Base-by-base conservation (phyloP, 2,329 filamentous ascomycete genomes). In the Penicillium sp. region DNA sequence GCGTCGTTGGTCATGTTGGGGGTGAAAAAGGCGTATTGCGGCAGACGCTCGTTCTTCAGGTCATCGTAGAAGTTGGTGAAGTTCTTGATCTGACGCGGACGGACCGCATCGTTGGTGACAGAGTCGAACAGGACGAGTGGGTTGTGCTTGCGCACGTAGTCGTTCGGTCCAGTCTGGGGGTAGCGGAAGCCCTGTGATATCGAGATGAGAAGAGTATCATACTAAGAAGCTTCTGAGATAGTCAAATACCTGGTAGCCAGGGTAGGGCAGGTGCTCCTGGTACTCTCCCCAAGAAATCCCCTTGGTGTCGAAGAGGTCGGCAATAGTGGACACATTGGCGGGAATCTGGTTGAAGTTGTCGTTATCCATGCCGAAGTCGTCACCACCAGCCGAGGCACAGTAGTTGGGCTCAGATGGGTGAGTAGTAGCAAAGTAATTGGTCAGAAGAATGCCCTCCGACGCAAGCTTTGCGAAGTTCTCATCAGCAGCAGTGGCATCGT, bases 91-190 rank as follows among this genome's bases (percentile, higher is more conserved):
- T 80, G 75, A 4, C 77, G 74, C 1, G 86, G 71, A 17, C 85
- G 81, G 14, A 79, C 72, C 18, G 73, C 63, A 34, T 74, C 76
- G 36, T 74, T 70, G 42, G 82, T 76, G 36, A 86, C 74, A 23
- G 77, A 79, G 60, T 88, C 76, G 65, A 79, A 87, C 39, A 84
- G 71, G 41, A 90, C 69, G 67, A 33, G 78, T 71, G 65, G 65
- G 46, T 90, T 88, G 70, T 93, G 87, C 69, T 93, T 91, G 58
- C 87, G 81, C 6, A 91, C 86, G 60, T 93, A 93, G 68, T 84
- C 80, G 56, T 89, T 86, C 33, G 76, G 74, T 19, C 78, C 76
- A 2, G 76, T 86, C 51, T 78, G 87, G 40, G 79, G 72, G 61
- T 73, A 87, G 1, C 68, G 71, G 15, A 65, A 64, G 29, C 85